Conservation (phyloP, 495 filamentous ascomycete genomes). For the Talaromyces stipitatus region DNA sequence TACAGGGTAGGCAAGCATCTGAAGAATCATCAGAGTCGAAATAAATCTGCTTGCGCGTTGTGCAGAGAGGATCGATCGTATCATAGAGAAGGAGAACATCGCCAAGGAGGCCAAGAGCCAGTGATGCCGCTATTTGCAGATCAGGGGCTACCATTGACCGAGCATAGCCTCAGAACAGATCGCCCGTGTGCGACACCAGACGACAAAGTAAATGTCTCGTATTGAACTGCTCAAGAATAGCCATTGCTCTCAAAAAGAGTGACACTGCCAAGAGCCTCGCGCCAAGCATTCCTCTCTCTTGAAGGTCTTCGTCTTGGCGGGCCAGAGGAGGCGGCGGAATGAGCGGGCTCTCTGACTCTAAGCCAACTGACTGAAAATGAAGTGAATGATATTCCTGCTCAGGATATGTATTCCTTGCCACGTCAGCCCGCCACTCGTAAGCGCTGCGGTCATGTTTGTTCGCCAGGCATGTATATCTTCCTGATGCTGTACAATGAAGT, state of each 20-base stretch:
- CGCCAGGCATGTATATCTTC: neutral
- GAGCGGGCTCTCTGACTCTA: neutral
- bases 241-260: neutral
- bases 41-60: neutral
- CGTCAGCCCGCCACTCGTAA: neutral
- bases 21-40: neutral
- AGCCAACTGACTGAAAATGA: neutral
- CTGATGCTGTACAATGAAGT: neutral
- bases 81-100: neutral
- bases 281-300: constrained; percentile 4
- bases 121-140: constrained; percentile 5
- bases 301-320: constrained; percentile 2
- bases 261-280: neutral
- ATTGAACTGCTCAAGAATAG: neutral
- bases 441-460: neutral
- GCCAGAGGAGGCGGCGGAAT: neutral
- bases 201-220: neutral
- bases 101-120: neutral
- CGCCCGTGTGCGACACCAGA: neutral
- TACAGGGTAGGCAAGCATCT: neutral
- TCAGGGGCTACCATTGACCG: neutral
- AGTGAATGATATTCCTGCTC: neutral
- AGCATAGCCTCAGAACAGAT: constrained; percentile 3
- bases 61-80: neutral
- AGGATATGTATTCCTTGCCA: neutral